These are phyloP conservation scores for Fraxinus velutina DNA, from an alignment of 305 asterid species.

Conservation along the genomic window DNA sequence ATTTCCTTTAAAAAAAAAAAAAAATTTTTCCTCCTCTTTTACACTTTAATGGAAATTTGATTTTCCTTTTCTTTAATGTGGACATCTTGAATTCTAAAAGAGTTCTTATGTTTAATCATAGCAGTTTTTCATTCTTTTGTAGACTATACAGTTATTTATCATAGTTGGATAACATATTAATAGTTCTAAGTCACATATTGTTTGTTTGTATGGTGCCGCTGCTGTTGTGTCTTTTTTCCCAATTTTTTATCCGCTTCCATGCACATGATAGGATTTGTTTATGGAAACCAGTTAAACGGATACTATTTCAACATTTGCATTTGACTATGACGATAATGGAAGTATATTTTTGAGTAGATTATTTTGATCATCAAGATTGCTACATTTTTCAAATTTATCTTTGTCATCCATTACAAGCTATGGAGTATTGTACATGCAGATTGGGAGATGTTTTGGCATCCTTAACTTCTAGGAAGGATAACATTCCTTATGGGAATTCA, in stretches of 20 bases:
- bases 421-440: constrained; percentile 48
- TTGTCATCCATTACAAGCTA: constrained; percentile 25
- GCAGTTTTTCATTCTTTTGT: constrained; percentile 8
- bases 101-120: constrained; percentile 15
- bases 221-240: background rate
- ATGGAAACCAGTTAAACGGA: constrained; percentile 12
- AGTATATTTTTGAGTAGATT: constrained; percentile 11
- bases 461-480: constrained; percentile 68
- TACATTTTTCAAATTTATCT: constrained; percentile 10
- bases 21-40: too few relatives aligned
- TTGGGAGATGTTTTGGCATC: constrained; percentile 93
- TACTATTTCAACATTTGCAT: background rate
- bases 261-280: constrained; percentile 11
- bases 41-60: background rate
- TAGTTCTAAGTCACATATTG: background rate
- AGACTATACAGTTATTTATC: background rate
- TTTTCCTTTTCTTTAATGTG: constrained; percentile 21
- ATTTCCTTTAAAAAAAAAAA: too few relatives aligned
- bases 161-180: background rate
- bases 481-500: constrained; percentile 74
- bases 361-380: constrained; percentile 7
- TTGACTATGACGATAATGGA: background rate
- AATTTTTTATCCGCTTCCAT: constrained; percentile 15
- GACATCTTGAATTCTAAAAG: constrained; percentile 13
- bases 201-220: background rate